Evolutionary conservation across 1,284 basidiomycete genomes (phyloP).

Genomic region (Microbotryum violaceum): DNA sequence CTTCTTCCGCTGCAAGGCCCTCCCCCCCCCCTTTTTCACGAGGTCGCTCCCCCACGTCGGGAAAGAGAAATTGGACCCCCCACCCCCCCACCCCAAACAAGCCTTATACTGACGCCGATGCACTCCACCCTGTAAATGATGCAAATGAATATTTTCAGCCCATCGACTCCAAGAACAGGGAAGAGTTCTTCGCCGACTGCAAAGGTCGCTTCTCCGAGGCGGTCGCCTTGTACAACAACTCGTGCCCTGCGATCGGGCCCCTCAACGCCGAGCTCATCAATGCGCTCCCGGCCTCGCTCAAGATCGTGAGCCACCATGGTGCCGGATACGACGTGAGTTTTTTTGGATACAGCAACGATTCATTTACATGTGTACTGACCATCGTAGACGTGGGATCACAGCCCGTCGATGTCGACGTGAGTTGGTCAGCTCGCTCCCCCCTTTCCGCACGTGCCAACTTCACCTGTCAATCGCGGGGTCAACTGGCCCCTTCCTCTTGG

Average conservation of each 20-base stretch:
- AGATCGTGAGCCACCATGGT: constrained; percentile 87
- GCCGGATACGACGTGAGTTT: constrained; percentile 68
- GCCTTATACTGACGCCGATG: too few species aligned
- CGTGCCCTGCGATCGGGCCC: constrained; percentile 51
- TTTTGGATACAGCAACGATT: not conserved
- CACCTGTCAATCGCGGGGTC: too few species aligned
- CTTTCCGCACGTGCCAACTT: not conserved
- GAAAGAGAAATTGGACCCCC: too few species aligned
- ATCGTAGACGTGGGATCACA: not conserved
- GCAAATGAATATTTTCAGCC: constrained; percentile 42
- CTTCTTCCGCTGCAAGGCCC: too few species aligned
- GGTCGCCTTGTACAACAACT: constrained; percentile 72
- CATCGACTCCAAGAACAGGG: constrained; percentile 58
- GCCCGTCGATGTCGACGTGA: not conserved
- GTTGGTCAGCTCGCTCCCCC: constrained; percentile 1
- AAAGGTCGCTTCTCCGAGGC: constrained; percentile 64
- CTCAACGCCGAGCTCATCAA: constrained; percentile 72
- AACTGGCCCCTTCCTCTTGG: not conserved
- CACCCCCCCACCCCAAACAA: too few species aligned
- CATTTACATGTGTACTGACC: not conserved
- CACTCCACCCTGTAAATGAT: not conserved
- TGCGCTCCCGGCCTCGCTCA: constrained; percentile 57
- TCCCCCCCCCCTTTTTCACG: too few species aligned
- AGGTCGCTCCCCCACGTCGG: too few species aligned
- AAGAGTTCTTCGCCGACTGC: constrained; percentile 61